Conservation (phyloP, 805 yeast species). For the Zygosaccharomyces bisporus region DNA sequence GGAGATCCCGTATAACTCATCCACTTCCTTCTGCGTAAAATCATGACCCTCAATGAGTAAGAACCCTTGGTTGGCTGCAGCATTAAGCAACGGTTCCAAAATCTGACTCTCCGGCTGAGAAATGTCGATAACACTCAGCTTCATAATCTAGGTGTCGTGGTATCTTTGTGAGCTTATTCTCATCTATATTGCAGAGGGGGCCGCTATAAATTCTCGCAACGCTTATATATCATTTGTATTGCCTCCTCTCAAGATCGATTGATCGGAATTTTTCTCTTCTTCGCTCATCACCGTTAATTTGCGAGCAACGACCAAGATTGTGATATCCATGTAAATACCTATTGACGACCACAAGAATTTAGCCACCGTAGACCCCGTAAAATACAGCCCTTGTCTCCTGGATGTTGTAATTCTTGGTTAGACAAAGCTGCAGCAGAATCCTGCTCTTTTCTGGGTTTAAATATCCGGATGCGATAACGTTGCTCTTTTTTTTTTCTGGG, state of each 20-base stretch:
- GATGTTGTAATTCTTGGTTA: constrained; percentile 40
- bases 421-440: constrained; percentile 53
- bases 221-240: not conserved
- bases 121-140: constrained; percentile 47
- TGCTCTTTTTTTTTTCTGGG: constrained; percentile 36
- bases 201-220: not conserved
- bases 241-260: not conserved
- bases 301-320: not conserved
- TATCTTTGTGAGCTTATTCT: not conserved
- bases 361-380: constrained; percentile 52
- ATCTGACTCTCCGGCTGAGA: constrained; percentile 41
- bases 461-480: constrained; percentile 59
- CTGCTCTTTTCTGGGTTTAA: constrained; percentile 64
- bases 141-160: not conserved
- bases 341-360: constrained; percentile 3
- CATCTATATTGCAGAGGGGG: too few relatives aligned
- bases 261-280: not conserved
- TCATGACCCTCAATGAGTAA: constrained; percentile 64
- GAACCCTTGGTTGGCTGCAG: constrained; percentile 64
- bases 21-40: constrained; percentile 54
- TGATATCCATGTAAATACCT: not conserved
- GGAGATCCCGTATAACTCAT: constrained; percentile 47
- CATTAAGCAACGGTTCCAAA: constrained; percentile 50
- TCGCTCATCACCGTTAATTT: not conserved
- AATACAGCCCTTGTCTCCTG: constrained; percentile 45